Percentiles rank a stretch among this genome's conserved stretches.
These are phyloP conservation scores for Blastocystis sp. DNA, from an alignment of 352 stramenopile species.

Conservation along the genomic window DNA sequence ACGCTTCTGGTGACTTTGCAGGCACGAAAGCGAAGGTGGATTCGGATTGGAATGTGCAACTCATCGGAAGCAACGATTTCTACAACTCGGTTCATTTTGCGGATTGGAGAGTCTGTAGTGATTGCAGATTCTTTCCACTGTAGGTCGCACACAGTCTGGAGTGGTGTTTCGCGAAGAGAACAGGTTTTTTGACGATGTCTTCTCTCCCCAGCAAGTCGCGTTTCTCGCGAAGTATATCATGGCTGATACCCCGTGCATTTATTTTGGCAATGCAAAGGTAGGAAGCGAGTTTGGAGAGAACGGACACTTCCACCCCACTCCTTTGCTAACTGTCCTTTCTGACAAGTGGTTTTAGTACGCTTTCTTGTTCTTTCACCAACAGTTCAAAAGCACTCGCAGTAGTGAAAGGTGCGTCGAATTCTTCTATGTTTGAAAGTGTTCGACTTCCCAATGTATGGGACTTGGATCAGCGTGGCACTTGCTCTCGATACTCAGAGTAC, in stretches of 20 bases:
- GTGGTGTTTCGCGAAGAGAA: neutral
- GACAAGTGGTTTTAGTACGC: conserved; percentile 6
- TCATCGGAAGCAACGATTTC: neutral
- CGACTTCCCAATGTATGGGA: neutral
- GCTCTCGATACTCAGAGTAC: neutral
- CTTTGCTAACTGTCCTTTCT: neutral
- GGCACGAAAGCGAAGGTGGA: neutral
- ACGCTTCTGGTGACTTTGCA: neutral
- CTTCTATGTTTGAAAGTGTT: neutral
- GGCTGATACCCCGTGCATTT: neutral
- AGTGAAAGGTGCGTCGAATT: neutral
- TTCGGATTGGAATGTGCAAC: neutral
- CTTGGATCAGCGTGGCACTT: neutral
- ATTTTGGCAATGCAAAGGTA: neutral
- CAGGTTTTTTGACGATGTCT: neutral
- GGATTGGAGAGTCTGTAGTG: neutral
- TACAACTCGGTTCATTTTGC: neutral
- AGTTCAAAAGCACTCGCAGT: neutral
- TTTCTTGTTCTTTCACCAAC: neutral
- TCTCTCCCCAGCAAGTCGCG: neutral
- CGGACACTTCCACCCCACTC: neutral
- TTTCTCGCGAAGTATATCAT: neutral
- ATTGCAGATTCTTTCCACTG: no score
- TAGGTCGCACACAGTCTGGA: neutral
- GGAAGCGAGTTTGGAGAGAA: neutral